Evolutionary conservation across 140 eudicot species (phyloP), one percentile per base, ranked within the genome.

Genomic region (Senecio squalidus): DNA sequence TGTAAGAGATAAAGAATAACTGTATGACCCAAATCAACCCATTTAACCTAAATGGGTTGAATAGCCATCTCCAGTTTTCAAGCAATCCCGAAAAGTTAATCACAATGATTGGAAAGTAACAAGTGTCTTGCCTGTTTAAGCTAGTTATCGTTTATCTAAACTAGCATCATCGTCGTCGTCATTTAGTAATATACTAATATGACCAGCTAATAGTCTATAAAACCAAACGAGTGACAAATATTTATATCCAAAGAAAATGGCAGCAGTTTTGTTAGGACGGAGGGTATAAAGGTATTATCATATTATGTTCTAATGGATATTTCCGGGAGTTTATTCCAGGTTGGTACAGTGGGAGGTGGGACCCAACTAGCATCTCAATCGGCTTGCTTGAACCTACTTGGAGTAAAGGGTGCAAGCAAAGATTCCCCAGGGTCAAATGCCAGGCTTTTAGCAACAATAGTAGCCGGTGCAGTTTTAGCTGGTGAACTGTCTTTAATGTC

Each of bases 321-420:
- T 38, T 20, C 25, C 44, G 45, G 67, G n/a, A 15, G 38, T 55
- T 47, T 10, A 9, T 2, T 61, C 6, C 43, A 81, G 94, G 94
- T 85, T 28, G 94, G 94, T 9, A 85, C 94, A 0, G 89, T 84
- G 9, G 94, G 94, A 41, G 94, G 94, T 31, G 94, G 94, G 60
- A 84, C 94, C 47, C 89, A 81, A 60, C 69, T 85, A 10, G 89
- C 86, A 43, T 85, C 94, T 4, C 94, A 85, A 60, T 76, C 94
- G 0, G 94, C 89, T 41, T 85, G 95, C 78, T 68, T 85, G 56
- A 85, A 85, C 79, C 73, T 85, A 23, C 82, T 85, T 11, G 95
- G 95, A 27, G 84, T 82, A 26, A 85, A 85, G 63, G 89, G 95
- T 15, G 78, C 86, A 54, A 78, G 34, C 75, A 78, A 70, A 63